phyloP scores from a whole-genome alignment of 139 green algal genomes.

The Closterium sp. region DNA sequence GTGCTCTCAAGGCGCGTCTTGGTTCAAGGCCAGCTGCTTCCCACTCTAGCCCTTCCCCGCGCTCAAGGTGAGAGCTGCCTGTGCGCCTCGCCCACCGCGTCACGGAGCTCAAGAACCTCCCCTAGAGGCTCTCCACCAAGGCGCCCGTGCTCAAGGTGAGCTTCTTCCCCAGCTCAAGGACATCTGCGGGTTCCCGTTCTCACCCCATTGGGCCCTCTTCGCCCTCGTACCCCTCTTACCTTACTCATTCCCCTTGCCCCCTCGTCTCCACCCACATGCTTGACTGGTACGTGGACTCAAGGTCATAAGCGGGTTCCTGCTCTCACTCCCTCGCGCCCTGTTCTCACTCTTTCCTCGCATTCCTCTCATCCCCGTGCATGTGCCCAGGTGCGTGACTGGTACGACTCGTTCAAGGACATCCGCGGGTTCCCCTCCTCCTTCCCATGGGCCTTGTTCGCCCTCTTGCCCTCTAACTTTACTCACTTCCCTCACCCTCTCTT shows the following conservation, averaged over 20 bases:
- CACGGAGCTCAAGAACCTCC: constrained; percentile 95
- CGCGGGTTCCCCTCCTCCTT: not conserved
- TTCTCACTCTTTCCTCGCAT: too few relatives aligned
- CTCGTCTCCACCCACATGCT: constrained; percentile 82
- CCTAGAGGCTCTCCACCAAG: constrained; percentile 90
- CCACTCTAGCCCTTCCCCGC: too few relatives aligned
- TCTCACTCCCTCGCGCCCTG: too few relatives aligned
- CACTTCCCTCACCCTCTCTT: not conserved
- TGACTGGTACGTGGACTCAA: constrained; percentile 97
- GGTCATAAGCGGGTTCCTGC: constrained; percentile 79
- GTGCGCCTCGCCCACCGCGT: constrained; percentile 89
- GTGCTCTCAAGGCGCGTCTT: constrained; percentile 58
- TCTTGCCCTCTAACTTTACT: not conserved
- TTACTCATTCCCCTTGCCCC: not conserved
- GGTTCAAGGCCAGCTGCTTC: too few relatives aligned
- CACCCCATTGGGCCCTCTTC: not conserved
- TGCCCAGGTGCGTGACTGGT: too few relatives aligned
- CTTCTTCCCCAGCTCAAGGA: not conserved
- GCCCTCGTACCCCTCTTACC: not conserved
- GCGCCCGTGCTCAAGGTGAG: constrained; percentile 83
- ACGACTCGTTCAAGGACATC: not conserved
- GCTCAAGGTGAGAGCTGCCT: too few relatives aligned
- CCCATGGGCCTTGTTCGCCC: not conserved
- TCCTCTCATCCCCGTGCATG: too few relatives aligned
- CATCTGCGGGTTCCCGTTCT: not conserved